Percentiles rank a stretch among this genome's conserved stretches.
These are phyloP conservation scores for Suhomyces yuchorum DNA, from an alignment of 1,139 yeast genomes.

Conservation along the genomic window DNA sequence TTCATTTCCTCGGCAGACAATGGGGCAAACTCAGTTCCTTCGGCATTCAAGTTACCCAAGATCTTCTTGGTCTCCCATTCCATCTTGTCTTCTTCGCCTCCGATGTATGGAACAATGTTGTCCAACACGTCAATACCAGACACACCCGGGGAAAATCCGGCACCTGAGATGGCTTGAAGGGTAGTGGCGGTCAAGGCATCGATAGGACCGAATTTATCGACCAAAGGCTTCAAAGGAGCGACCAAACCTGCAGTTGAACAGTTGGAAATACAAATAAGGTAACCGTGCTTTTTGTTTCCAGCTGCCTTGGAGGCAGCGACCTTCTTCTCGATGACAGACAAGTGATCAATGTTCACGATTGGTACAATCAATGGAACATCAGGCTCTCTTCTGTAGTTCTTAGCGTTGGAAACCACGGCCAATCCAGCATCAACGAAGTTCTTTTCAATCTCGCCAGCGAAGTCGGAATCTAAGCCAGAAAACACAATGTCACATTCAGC, in stretches of 20 bases:
- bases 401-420: conserved; percentile 89
- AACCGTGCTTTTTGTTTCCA: conserved; percentile 68
- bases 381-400: conserved; percentile 86
- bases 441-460: conserved; percentile 89
- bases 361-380: conserved; percentile 95
- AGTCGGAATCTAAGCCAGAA: conserved; percentile 92
- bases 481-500: conserved; percentile 91
- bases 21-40: conserved; percentile 59
- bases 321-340: conserved; percentile 69
- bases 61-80: conserved; percentile 98
- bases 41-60: conserved; percentile 62
- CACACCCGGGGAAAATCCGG: conserved; percentile 98
- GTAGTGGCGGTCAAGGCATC: conserved; percentile 88
- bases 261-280: conserved; percentile 91
- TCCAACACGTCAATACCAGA: conserved; percentile 93
- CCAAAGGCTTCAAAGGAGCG: conserved; percentile 92
- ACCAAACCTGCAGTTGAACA: conserved; percentile 98
- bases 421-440: conserved; percentile 81
- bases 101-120: conserved; percentile 89
- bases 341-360: conserved; percentile 92
- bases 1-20: conserved; percentile 71
- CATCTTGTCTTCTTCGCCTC: conserved; percentile 97
- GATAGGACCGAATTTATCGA: conserved; percentile 85
- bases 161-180: conserved; percentile 96
- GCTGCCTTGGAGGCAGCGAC: conserved; percentile 54